Evolutionary conservation across 129 eudicot genomes (phyloP).

Genomic region (Flaveria bidentis): DNA sequence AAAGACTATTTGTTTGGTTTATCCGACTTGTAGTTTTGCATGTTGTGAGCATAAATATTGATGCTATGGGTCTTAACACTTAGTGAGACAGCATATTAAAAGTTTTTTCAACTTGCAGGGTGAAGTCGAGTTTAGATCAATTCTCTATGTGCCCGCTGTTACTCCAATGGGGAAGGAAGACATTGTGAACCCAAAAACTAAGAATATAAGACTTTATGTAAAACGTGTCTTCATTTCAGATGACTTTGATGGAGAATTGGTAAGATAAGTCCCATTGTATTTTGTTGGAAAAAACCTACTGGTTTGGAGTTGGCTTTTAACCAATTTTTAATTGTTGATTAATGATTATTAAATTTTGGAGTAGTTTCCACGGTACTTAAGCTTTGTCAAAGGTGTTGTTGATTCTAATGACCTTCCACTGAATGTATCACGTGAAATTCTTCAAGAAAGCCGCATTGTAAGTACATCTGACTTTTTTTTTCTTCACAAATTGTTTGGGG

Average conservation of each 20-base stretch:
- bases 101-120: slow-evolving; percentile 52
- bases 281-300: neutral
- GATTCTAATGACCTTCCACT: slow-evolving; percentile 96
- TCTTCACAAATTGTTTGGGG: slow-evolving; percentile 5
- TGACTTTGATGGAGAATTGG: slow-evolving; percentile 97
- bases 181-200: slow-evolving; percentile 77
- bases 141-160: slow-evolving; percentile 78
- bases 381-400: slow-evolving; percentile 95
- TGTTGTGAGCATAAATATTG: neutral
- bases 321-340: neutral
- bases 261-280: slow-evolving; percentile 30
- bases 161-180: slow-evolving; percentile 84
- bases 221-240: slow-evolving; percentile 94
- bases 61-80: neutral
- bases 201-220: slow-evolving; percentile 89
- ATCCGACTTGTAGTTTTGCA: neutral
- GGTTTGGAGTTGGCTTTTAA: slow-evolving; percentile 13
- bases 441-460: slow-evolving; percentile 96
- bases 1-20: slow-evolving; percentile 2
- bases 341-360: slow-evolving; percentile 19
- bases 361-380: slow-evolving; percentile 88
- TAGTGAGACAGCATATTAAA: slow-evolving; percentile 1
- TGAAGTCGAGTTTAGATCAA: slow-evolving; percentile 92
- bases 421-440: slow-evolving; percentile 95
- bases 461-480: slow-evolving; percentile 36